These are phyloP conservation scores for Rosa lucieae DNA, from an alignment of 306 rosid species.

Conservation along the genomic window DNA sequence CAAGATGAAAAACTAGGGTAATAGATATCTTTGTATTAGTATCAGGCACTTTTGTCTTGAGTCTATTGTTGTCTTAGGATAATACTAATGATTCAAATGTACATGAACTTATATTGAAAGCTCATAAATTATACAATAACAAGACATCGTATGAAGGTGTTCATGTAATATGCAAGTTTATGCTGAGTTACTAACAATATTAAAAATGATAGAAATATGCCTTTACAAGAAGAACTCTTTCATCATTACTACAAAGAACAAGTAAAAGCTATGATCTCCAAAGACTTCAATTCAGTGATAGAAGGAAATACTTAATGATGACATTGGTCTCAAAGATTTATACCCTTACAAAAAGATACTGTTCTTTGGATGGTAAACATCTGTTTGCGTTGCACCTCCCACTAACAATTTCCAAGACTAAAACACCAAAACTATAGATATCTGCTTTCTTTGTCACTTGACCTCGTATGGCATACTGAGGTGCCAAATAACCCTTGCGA, in stretches of 20 bases:
- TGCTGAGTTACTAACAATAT: neutral
- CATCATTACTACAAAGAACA: neutral
- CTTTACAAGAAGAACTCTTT: slow-evolving; percentile 1
- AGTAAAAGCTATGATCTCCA: neutral
- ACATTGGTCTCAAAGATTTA: neutral
- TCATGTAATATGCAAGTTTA: neutral
- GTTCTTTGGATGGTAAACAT: slow-evolving; percentile 59
- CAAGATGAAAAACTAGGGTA: neutral
- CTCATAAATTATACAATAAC: neutral
- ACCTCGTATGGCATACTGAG: slow-evolving; percentile 78
- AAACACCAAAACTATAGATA: slow-evolving; percentile 80
- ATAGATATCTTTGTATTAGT: neutral
- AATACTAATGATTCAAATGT: too few relatives aligned
- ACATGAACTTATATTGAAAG: neutral
- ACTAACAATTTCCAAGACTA: slow-evolving; percentile 69
- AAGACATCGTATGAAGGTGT: too few relatives aligned
- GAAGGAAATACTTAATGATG: neutral
- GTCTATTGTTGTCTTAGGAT: too few relatives aligned
- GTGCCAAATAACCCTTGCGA: slow-evolving; percentile 85
- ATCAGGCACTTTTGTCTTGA: neutral
- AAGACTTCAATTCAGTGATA: neutral
- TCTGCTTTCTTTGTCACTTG: slow-evolving; percentile 88
- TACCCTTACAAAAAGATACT: slow-evolving; percentile 74
- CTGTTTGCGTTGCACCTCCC: slow-evolving; percentile 73
- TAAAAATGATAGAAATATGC: neutral